Conservation (phyloP, 2,329 filamentous ascomycete species). For the Aurifilum marmelostoma region DNA sequence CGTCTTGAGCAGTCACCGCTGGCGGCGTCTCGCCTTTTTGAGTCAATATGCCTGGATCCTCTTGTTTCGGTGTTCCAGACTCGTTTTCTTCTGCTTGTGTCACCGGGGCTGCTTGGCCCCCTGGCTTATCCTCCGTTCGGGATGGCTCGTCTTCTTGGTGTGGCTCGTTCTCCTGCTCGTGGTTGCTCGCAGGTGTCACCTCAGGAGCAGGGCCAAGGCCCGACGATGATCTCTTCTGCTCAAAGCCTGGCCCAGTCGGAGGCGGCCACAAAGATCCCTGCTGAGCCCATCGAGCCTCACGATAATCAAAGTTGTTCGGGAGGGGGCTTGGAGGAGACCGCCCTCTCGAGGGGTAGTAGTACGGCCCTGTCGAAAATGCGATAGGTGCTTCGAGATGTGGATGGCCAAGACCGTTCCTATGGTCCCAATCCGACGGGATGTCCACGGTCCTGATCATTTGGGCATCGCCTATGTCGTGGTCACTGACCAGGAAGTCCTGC, state of each 20-base stretch:
- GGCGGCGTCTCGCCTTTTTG: constrained; percentile 9
- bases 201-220: constrained; percentile 45
- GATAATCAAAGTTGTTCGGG: constrained; percentile 47
- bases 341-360: constrained; percentile 52
- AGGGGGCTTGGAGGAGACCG: constrained; percentile 58
- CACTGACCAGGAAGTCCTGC: constrained; percentile 45
- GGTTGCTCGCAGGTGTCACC: background rate
- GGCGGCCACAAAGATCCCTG: constrained; percentile 36
- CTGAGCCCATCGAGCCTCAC: constrained; percentile 37
- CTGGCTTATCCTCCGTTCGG: background rate
- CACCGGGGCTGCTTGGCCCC: background rate
- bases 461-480: constrained; percentile 39
- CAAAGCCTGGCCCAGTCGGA: constrained; percentile 16
- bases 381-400: constrained; percentile 42
- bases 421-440: constrained; percentile 49
- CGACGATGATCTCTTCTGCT: constrained; percentile 40
- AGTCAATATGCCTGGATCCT: constrained; percentile 29
- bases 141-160: background rate
- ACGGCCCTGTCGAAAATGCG: constrained; percentile 45
- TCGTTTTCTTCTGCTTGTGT: constrained; percentile 23
- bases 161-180: background rate
- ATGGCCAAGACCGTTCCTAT: constrained; percentile 39
- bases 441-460: constrained; percentile 46
- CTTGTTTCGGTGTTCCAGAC: background rate
- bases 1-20: background rate